Conservation (phyloP, 306 rosid genomes). For the Vigna hirtella region DNA sequence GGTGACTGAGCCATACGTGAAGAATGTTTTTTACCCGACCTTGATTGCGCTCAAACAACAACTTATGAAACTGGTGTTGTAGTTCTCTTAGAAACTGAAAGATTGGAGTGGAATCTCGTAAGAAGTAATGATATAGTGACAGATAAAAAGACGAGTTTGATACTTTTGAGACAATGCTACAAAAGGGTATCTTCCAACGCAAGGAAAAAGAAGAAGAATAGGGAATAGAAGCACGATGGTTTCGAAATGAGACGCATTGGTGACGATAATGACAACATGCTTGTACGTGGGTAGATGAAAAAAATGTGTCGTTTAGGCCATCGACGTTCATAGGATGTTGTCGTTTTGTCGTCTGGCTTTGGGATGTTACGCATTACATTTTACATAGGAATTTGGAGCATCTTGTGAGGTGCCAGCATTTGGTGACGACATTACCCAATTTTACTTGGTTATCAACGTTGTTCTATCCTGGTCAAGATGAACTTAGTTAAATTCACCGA, state of each 20-base stretch:
- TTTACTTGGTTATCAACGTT: constrained; percentile 42
- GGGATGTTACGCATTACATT: constrained; percentile 14
- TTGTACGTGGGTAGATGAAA: constrained; percentile 33
- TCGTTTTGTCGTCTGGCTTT: neutral
- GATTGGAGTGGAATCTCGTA: neutral
- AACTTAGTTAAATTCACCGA: constrained; percentile 45
- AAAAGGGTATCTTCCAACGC: constrained; percentile 28
- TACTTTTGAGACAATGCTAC: constrained; percentile 21
- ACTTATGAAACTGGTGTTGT: constrained; percentile 11
- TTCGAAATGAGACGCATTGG: constrained; percentile 50
- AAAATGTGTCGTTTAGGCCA: constrained; percentile 25
- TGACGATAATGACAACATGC: constrained; percentile 49
- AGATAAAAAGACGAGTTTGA: neutral
- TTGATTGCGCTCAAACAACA: neutral
- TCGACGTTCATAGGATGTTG: constrained; percentile 3
- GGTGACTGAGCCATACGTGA: constrained; percentile 46
- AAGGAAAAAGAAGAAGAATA: constrained; percentile 14
- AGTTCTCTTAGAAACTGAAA: constrained; percentile 5
- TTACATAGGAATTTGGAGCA: constrained; percentile 26
- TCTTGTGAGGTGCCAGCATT: constrained; percentile 27
- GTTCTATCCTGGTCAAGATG: constrained; percentile 1
- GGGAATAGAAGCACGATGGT: constrained; percentile 49
- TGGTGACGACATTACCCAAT: constrained; percentile 24
- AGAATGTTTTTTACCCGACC: neutral
- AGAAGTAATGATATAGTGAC: neutral